Evolutionary conservation across 2,329 filamentous ascomycete genomes (phyloP).

Genomic region (Stachybotrys elegans): DNA sequence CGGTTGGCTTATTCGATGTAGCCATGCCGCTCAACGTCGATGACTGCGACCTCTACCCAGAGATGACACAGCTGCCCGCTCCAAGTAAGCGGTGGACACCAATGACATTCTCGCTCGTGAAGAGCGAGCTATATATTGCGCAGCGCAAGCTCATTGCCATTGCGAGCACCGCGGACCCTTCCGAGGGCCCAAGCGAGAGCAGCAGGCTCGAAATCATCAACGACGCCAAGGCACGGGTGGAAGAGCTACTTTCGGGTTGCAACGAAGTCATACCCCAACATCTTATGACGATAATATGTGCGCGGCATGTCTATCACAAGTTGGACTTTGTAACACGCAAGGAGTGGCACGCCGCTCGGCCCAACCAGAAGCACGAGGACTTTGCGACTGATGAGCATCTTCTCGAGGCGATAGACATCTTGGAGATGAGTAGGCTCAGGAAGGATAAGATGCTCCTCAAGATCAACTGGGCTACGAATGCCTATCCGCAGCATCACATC

Average conservation of each 20-base stretch:
- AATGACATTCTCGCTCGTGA: background rate
- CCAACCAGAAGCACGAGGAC: conserved; percentile 4
- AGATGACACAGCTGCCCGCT: background rate
- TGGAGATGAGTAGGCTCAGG: conserved; percentile 16
- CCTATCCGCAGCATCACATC: conserved; percentile 30
- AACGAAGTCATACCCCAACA: conserved; percentile 44
- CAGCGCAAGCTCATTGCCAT: background rate
- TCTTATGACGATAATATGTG: conserved; percentile 14
- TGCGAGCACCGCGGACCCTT: background rate
- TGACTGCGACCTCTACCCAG: conserved; percentile 4
- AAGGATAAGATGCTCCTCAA: conserved; percentile 22
- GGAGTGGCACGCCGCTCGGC: conserved; percentile 11
- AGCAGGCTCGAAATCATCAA: conserved; percentile 42
- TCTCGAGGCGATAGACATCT: conserved; percentile 18
- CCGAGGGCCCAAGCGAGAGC: background rate
- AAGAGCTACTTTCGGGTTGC: conserved; percentile 41
- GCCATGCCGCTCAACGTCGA: conserved; percentile 5
- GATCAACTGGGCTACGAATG: conserved; percentile 26
- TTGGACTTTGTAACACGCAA: conserved; percentile 22
- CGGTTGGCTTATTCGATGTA: background rate
- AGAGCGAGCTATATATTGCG: background rate
- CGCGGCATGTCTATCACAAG: conserved; percentile 19
- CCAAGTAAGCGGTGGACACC: background rate
- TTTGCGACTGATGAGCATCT: conserved; percentile 21
- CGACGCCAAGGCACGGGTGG: conserved; percentile 36